A percentile compares a stretch with the other conserved stretches of the same genome.
These are phyloP conservation scores for Trichoderma asperellum DNA, from an alignment of 2,329 filamentous ascomycete species.

Conservation along the genomic window DNA sequence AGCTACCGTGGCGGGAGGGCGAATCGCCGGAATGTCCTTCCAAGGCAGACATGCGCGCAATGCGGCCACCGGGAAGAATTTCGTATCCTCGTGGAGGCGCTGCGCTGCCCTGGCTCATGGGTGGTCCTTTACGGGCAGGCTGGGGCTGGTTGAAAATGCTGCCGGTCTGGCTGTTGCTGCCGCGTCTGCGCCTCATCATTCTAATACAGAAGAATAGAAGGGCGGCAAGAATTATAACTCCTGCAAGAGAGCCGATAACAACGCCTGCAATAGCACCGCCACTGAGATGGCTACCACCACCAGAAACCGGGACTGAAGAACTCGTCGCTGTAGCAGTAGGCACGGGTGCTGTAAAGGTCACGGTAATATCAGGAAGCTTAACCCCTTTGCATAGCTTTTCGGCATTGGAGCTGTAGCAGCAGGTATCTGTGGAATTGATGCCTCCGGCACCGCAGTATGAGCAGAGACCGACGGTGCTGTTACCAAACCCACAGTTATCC, in stretches of 20 bases:
- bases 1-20: conserved; percentile 55
- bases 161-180: conserved; percentile 60
- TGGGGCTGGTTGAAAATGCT: conserved; percentile 91
- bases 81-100: conserved; percentile 63
- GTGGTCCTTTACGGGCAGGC: conserved; percentile 60
- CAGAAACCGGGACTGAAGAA: background rate
- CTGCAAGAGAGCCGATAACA: conserved; percentile 78
- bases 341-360: conserved; percentile 59
- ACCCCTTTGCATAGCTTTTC: conserved; percentile 74
- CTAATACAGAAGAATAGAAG: conserved; percentile 70
- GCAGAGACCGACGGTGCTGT: conserved; percentile 76
- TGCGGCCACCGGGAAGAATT: conserved; percentile 81
- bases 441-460: conserved; percentile 83
- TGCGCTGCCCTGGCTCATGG: conserved; percentile 45
- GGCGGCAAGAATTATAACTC: conserved; percentile 68
- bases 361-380: conserved; percentile 74
- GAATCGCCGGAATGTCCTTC: conserved; percentile 73
- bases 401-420: conserved; percentile 83
- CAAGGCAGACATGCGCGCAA: conserved; percentile 93
- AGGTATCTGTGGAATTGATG: conserved; percentile 91
- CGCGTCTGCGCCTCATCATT: conserved; percentile 53
- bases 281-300: conserved; percentile 56
- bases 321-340: conserved; percentile 42
- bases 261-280: conserved; percentile 92
- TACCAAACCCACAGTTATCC: conserved; percentile 81